Base-by-base conservation (phyloP, 2,329 filamentous ascomycete species). In the Claviceps arundinis region DNA sequence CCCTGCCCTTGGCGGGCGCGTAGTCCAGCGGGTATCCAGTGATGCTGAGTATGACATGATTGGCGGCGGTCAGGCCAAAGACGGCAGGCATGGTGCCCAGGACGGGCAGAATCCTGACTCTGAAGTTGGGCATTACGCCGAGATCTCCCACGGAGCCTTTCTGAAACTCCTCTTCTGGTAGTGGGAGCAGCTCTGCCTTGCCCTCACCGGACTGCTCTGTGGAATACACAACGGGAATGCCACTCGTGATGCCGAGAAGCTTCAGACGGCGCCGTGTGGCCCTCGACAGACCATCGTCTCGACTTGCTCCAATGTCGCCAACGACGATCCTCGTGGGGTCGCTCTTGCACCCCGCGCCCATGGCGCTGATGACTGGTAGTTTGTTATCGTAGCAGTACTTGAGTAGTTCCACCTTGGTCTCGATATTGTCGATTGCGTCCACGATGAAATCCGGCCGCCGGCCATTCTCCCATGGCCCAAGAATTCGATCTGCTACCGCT, bases 401-500 rank as follows among this genome's bases (percentile, higher is more conserved):
- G 42, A 98, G 74, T 51, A 98, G 72, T 17, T 84, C 85, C 3
- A 98, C 91, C 71, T 98, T 98, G 51, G 89, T 95, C 50, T 95
- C 88, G 56, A 98, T 97, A 64, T 98, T 97, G 68, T 98, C 93
- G 58, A 98, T 98, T 22, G 91, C 94, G 68, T 98, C 93, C 38
- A 98, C 81, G n/a, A 98, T 82, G 62, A 84, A 98, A 60, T 91
- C 85, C 1, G 90, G 89, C 60, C 77, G 78, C 16, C 77, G 78
- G 16, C 73, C 81, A 5, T 68, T 73, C 43, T 70, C 68, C 82
- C 88, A 89, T 0, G 80, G 73, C 0, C 72, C 80, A 43, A 98
- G 72, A 56, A 96, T 72, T 11, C 70, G 65, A 6, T 78, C 76
- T 0, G 89, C 89, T 9, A 74, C 81, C 16, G 73, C 66, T 47